Conservation (phyloP, 495 filamentous ascomycete genomes). For the Thermothielavioides terrestris region DNA sequence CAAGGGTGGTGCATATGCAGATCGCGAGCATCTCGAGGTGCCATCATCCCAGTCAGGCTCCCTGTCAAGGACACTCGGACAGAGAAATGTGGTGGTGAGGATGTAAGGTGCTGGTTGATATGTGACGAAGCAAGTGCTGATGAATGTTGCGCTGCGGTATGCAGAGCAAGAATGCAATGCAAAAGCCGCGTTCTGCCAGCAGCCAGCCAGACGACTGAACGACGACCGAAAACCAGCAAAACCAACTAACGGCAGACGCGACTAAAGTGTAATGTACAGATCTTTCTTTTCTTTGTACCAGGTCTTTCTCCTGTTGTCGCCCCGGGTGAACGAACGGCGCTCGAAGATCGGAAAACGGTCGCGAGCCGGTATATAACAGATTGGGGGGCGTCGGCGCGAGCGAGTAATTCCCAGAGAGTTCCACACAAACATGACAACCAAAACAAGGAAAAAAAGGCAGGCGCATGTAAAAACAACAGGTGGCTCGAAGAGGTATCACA, state of each 20-base stretch:
- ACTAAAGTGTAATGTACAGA: slow-evolving; percentile 36
- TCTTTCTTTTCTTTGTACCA: slow-evolving; percentile 35
- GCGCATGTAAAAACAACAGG: slow-evolving; percentile 20
- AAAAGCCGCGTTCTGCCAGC: slow-evolving; percentile 22
- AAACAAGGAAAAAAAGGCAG: slow-evolving; percentile 18
- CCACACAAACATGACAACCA: slow-evolving; percentile 21
- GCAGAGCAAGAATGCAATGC: slow-evolving; percentile 23
- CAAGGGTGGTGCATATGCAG: slow-evolving; percentile 14
- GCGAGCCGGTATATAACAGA: slow-evolving; percentile 42
- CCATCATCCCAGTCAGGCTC: slow-evolving; percentile 13
- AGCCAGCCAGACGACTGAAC: slow-evolving; percentile 33
- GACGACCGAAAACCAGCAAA: slow-evolving; percentile 34
- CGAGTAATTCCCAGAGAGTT: slow-evolving; percentile 20
- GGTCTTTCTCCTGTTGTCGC: slow-evolving; percentile 28
- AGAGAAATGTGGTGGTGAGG: slow-evolving; percentile 12
- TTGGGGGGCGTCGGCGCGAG: slow-evolving; percentile 17
- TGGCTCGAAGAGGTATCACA: slow-evolving; percentile 40
- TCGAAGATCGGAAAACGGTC: slow-evolving; percentile 21
- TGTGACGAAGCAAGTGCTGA: slow-evolving; percentile 32
- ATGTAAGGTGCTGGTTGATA: slow-evolving; percentile 30
- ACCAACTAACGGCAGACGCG: slow-evolving; percentile 33
- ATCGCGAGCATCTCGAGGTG: slow-evolving; percentile 9
- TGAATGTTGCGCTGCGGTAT: slow-evolving; percentile 18
- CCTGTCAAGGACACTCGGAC: slow-evolving; percentile 11
- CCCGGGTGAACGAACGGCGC: slow-evolving; percentile 25